A percentile compares a stretch with the other conserved stretches of the same genome.
Evolutionary conservation across 306 rosid genomes (phyloP).

Genomic region (Rosa chinensis): DNA sequence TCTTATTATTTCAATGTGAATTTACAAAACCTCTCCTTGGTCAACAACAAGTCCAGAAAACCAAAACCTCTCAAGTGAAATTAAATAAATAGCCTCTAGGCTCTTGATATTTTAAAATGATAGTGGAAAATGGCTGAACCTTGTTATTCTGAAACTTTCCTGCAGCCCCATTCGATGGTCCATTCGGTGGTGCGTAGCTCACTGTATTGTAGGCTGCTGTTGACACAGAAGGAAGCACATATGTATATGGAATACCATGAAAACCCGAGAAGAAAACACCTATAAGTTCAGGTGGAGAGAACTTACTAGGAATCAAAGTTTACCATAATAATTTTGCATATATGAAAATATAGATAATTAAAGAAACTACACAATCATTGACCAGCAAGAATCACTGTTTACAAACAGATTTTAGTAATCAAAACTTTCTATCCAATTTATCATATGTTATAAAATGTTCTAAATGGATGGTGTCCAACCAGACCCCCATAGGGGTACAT

Average conservation of each 20-base stretch:
- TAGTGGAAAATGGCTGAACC: slow-evolving; percentile 51
- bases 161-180: slow-evolving; percentile 61
- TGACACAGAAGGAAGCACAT: slow-evolving; percentile 77
- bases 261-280: slow-evolving; percentile 69
- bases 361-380: background rate
- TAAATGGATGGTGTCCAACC: background rate
- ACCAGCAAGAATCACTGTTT: background rate
- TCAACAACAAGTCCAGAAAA: background rate
- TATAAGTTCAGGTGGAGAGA: slow-evolving; percentile 39
- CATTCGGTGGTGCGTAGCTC: slow-evolving; percentile 45
- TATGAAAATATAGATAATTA: slow-evolving; percentile 1
- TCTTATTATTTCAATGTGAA: background rate
- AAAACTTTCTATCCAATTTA: background rate
- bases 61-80: background rate
- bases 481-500: background rate
- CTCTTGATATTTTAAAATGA: slow-evolving; percentile 23
- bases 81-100: background rate
- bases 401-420: background rate
- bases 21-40: background rate
- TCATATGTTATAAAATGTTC: background rate
- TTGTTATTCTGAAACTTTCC: slow-evolving; percentile 75
- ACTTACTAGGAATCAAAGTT: slow-evolving; percentile 40
- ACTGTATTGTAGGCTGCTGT: slow-evolving; percentile 61
- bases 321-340: slow-evolving; percentile 13
- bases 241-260: slow-evolving; percentile 61